These are phyloP conservation scores for Gelatoporia subvermispora DNA, from an alignment of 768 basidiomycete genomes.

Conservation along the genomic window DNA sequence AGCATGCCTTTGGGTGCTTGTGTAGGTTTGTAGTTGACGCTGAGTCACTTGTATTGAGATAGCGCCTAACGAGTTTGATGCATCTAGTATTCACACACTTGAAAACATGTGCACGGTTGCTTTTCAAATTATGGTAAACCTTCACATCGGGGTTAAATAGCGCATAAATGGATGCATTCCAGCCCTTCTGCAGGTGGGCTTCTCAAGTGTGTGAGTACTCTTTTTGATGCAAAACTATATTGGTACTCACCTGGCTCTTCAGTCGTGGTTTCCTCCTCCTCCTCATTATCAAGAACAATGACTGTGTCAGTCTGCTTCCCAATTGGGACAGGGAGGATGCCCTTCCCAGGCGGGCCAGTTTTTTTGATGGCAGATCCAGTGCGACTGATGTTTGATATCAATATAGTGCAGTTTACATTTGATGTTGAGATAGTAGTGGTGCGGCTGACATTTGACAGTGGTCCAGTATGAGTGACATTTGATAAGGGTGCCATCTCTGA, in stretches of 20 bases:
- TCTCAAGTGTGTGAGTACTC: slow-evolving; percentile 1
- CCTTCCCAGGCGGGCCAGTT: not conserved
- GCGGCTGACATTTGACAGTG: too few relatives aligned
- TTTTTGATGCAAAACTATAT: too few relatives aligned
- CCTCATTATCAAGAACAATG: not conserved
- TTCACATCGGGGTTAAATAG: slow-evolving; percentile 27
- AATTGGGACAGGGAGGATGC: too few relatives aligned
- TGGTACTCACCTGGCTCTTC: slow-evolving; percentile 5
- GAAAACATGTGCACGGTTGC: slow-evolving; percentile 24
- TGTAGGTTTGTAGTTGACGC: slow-evolving; percentile 25
- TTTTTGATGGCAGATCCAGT: not conserved
- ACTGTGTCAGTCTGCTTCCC: not conserved
- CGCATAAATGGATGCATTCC: slow-evolving; percentile 31
- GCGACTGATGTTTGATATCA: not conserved
- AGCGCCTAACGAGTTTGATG: slow-evolving; percentile 15
- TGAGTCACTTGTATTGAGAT: slow-evolving; percentile 22
- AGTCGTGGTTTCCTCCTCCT: not conserved
- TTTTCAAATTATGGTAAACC: slow-evolving; percentile 19
- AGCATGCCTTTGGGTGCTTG: slow-evolving; percentile 27
- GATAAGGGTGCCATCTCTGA: too few relatives aligned
- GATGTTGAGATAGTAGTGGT: too few relatives aligned
- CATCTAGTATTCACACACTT: slow-evolving; percentile 20
- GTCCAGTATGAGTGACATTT: too few relatives aligned
- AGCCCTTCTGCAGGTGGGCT: slow-evolving; percentile 21
- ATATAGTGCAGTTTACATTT: not conserved